Conservation (phyloP, 768 basidiomycete species). For the Lyophyllum atratum region DNA sequence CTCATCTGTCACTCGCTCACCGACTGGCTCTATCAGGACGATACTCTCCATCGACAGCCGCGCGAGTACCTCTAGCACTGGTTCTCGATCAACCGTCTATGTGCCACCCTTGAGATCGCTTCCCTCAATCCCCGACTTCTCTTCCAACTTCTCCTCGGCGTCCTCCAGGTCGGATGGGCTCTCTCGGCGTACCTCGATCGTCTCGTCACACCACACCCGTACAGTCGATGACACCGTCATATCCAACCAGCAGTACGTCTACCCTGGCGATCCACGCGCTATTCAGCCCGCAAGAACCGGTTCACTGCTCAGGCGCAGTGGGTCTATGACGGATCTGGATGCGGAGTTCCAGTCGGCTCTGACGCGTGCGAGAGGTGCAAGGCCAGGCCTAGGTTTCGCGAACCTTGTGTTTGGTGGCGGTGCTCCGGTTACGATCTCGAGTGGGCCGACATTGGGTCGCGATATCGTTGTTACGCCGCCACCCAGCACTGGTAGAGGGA, state of each 20-base stretch:
- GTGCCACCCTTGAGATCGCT: constrained; percentile 74
- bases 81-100: constrained; percentile 75
- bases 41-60: constrained; percentile 59
- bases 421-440: constrained; percentile 73
- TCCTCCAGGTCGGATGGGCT: constrained; percentile 27
- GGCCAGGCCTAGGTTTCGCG: constrained; percentile 35
- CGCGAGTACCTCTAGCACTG: constrained; percentile 43
- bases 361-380: constrained; percentile 46
- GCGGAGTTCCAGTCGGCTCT: constrained; percentile 50
- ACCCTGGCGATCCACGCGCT: constrained; percentile 71
- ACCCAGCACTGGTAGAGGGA: constrained; percentile 34
- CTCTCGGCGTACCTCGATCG: constrained; percentile 46
- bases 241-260: constrained; percentile 63
- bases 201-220: constrained; percentile 59
- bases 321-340: constrained; percentile 77
- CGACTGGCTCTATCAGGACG: constrained; percentile 64
- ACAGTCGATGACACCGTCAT: constrained; percentile 78
- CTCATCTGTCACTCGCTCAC: constrained; percentile 52
- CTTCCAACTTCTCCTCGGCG: constrained; percentile 29
- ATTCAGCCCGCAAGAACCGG: constrained; percentile 63
- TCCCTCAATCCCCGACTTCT: constrained; percentile 70
- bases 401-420: constrained; percentile 48
- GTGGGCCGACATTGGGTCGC: constrained; percentile 55
- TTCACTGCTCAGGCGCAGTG: constrained; percentile 54
- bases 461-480: constrained; percentile 45